These are phyloP conservation scores for Papiliotrema fonsecae DNA, from an alignment of 1,284 basidiomycete species.

Conservation along the genomic window DNA sequence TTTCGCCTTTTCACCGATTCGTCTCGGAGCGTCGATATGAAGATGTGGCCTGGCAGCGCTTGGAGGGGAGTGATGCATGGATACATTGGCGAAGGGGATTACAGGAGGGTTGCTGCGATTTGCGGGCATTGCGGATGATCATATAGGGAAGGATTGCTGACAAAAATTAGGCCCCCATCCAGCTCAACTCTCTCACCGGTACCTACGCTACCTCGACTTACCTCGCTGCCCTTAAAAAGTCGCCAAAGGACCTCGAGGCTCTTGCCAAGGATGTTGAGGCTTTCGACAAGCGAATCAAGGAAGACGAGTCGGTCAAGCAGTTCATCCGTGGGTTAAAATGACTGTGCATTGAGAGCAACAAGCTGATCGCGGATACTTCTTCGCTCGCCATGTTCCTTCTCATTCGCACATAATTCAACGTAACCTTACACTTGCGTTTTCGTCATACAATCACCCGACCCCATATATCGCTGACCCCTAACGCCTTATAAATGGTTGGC, in stretches of 20 bases:
- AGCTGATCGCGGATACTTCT: conserved; percentile 1
- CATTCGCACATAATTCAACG: background rate
- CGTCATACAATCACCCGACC: no score
- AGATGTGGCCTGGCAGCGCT: background rate
- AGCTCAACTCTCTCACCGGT: conserved; percentile 50
- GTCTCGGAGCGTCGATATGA: conserved; percentile 1
- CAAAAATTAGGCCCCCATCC: conserved; percentile 41
- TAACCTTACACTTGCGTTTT: no score
- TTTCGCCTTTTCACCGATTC: background rate
- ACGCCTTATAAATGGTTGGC: no score
- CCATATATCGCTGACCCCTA: no score
- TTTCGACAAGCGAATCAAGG: conserved; percentile 63
- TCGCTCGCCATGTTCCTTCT: background rate
- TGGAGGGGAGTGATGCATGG: background rate
- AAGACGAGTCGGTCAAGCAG: conserved; percentile 59
- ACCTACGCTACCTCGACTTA: conserved; percentile 96
- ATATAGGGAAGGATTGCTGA: no score
- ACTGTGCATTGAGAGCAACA: background rate
- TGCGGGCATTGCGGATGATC: no score
- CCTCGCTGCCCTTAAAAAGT: conserved; percentile 83
- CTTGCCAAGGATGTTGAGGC: conserved; percentile 77
- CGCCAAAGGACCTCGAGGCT: conserved; percentile 56
- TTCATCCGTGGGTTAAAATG: conserved; percentile 56
- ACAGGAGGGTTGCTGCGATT: no score
- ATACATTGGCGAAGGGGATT: background rate